Conservation (phyloP, 73 alveolate genomes). For the Breviolum minutum region DNA sequence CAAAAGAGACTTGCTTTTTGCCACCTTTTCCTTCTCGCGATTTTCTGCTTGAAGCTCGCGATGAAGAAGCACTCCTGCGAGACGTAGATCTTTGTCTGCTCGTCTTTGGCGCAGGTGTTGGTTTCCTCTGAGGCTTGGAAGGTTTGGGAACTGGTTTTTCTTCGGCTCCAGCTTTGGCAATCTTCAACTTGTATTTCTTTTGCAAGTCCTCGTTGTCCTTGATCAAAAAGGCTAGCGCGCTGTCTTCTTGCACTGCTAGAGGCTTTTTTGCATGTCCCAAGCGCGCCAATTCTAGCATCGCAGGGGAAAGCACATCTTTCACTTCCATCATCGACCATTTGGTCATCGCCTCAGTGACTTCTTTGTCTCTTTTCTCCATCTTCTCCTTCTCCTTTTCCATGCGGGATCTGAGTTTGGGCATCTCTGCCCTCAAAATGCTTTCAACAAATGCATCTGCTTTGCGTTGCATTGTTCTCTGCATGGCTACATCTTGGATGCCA, state of each 20-base stretch:
- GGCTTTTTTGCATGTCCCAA: conserved; percentile 17
- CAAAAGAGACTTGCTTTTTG: conserved; percentile 12
- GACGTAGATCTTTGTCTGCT: background rate
- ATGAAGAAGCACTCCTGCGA: background rate
- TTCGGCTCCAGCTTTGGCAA: too few relatives aligned
- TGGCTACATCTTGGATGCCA: background rate
- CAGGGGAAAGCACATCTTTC: conserved; percentile 74
- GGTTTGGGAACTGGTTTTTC: background rate
- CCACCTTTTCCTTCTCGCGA: background rate
- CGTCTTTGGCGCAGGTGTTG: background rate
- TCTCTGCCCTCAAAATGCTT: background rate
- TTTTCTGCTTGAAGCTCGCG: background rate
- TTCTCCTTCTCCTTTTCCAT: conserved; percentile 26
- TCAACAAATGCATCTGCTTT: conserved; percentile 10
- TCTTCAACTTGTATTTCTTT: conserved; percentile 19
- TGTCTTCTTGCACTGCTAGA: background rate
- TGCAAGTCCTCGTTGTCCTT: conserved; percentile 60
- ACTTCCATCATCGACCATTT: conserved; percentile 75
- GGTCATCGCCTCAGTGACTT: conserved; percentile 23
- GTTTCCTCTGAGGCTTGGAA: background rate
- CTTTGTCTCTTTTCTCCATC: conserved; percentile 45
- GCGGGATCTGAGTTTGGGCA: conserved; percentile 11
- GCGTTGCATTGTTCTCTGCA: background rate
- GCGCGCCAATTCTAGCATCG: conserved; percentile 25
- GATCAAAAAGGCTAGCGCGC: conserved; percentile 43